Evolutionary conservation across 1,284 basidiomycete genomes (phyloP), one percentile per base, ranked within the genome.

Genomic region (Amylostereum areolatum): DNA sequence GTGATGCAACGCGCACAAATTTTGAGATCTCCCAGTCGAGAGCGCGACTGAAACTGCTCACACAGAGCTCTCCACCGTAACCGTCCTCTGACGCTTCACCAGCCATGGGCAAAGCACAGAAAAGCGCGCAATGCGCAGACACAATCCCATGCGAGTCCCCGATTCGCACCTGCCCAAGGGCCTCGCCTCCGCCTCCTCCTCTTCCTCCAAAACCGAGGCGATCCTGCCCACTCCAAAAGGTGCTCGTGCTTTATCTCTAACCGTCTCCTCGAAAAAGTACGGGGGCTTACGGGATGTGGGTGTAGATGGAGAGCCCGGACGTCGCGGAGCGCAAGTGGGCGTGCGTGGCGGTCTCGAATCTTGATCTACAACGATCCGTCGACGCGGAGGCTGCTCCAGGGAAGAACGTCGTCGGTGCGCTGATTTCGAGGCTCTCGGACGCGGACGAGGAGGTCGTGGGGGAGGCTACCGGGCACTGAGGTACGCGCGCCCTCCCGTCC

Each of bases 101-200:
- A n/a, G 24, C 50, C 27, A 95, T 95, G 92, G 92, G 92, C 56
- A 95, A 94, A 68, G 83, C 89, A 46, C 91, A 93, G 64, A 91
- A 89, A 90, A 91, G 69, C 71, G 78, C 54, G 60, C 80, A 41
- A 81, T 83, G 80, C 80, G 89, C 53, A 74, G 92, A 51, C 92
- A 95, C 66, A 95, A 96, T 61, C 92, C 92, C 8, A 78, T 95
- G 72, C 79, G 92, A 39, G 91, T 96, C 0, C 92, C 92, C 10
- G 92, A 95, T 68, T 84, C 87, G 2, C 92, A 95, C 73, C 70
- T 96, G 5, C 85, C 89, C 7, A 77, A 81, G 52, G 92, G 92
- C 3, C 77, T 90, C 6, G 78, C 78, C 8, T 77, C 83, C 4
- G 87, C 83, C 1, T 77, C 81, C 8, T 74, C 81, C 35, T 73